Conservation (phyloP, 805 yeast species). For the Yarrowia porcina region DNA sequence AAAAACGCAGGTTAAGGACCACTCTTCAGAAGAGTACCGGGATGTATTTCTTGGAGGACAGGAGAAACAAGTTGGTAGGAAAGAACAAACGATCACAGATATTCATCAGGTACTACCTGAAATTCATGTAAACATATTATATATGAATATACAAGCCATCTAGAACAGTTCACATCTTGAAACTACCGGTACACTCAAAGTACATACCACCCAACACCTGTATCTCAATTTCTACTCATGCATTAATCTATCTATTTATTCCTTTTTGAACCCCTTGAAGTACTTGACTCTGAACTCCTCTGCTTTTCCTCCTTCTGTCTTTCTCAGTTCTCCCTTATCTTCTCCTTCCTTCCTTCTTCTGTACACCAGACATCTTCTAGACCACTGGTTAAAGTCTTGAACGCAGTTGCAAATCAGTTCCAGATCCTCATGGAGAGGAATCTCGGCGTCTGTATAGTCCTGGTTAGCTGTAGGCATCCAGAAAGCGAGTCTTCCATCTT, state of each 20-base stretch:
- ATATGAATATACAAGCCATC: too few relatives aligned
- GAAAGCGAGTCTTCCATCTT: slow-evolving; percentile 78
- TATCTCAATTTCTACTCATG: background rate
- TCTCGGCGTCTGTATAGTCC: slow-evolving; percentile 57
- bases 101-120: too few relatives aligned
- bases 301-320: slow-evolving; percentile 47
- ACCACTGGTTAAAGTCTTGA: slow-evolving; percentile 92
- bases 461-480: slow-evolving; percentile 99
- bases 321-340: slow-evolving; percentile 44
- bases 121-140: too few relatives aligned
- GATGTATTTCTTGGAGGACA: too few relatives aligned
- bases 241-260: background rate
- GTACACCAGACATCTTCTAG: slow-evolving; percentile 79
- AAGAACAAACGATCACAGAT: too few relatives aligned
- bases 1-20: too few relatives aligned
- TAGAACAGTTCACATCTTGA: too few relatives aligned
- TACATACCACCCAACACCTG: too few relatives aligned
- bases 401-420: slow-evolving; percentile 71
- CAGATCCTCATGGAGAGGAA: slow-evolving; percentile 75
- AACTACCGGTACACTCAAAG: too few relatives aligned
- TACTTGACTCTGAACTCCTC: slow-evolving; percentile 75
- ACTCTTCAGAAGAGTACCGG: too few relatives aligned
- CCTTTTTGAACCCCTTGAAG: slow-evolving; percentile 59
- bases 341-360: slow-evolving; percentile 49
- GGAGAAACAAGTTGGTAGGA: too few relatives aligned